Base-by-base conservation (phyloP, 306 rosid species). In the Pterocarpus santalinus region DNA sequence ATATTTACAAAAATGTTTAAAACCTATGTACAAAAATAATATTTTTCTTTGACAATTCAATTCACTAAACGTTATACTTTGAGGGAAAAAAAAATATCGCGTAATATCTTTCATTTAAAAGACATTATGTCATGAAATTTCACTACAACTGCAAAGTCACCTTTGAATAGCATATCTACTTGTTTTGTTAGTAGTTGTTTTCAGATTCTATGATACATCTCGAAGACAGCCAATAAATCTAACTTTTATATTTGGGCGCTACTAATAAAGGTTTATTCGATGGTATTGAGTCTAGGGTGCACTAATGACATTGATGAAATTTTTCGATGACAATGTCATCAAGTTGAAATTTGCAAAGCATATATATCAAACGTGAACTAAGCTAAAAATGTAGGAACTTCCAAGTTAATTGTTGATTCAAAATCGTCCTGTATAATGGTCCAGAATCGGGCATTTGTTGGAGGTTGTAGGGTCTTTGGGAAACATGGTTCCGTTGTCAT, bases 391-490 rank as follows among this genome's bases (percentile, higher is more conserved):
- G 11, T 10, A 13, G 47, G 43, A 76, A 34, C 13, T n/a, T 30
- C 36, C 51, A 76, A 71, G 2, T 63, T 47, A 63, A n/a, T 47
- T n/a, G 63, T 34, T 75, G 47, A 46, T 60, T 41, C 33, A 49
- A 49, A 49, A 11, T 49, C 4, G 55, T 13, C 56, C 4, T 14
- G 4, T 52, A 52, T 52, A 55, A 55, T 55, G 61, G 61, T 47
- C 10, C 28, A 56, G 30, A 56, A 5, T 53, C 7, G 66, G 1
- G 8, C 74, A 15, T 71, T 78, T 63, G 34, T 56, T 56, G 72
- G 75, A 73, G 5, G 36, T 32, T 84, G 87, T 52, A 36, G 83
- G 81, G 87, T 49, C 16, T 67, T 38, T 12, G 12, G 55, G 81
- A 79, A 84, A 84, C 87, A 84, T 43, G 7, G 22, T 47, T 58